Conservation (phyloP, 2,329 filamentous ascomycete genomes). For the Cytospora piceicola region DNA sequence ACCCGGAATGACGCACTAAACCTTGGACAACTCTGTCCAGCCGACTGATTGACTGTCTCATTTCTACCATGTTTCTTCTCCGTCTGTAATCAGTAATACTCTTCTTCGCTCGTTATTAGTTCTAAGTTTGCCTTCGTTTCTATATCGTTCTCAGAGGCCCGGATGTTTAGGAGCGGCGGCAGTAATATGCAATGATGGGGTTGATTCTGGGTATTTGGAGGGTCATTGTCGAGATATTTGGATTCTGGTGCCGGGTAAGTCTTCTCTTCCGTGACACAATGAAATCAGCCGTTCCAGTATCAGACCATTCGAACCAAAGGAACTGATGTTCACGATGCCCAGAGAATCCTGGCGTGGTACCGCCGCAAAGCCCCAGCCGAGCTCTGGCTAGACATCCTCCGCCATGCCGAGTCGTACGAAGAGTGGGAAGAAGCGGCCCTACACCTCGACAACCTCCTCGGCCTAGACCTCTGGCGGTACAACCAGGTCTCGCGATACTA, state of each 20-base stretch:
- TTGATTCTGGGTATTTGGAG: slow-evolving; percentile 55
- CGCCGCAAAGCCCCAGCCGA: slow-evolving; percentile 66
- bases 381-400: slow-evolving; percentile 67
- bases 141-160: not conserved
- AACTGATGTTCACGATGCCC: slow-evolving; percentile 9
- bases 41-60: not conserved
- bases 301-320: not conserved
- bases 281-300: not conserved
- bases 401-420: slow-evolving; percentile 72
- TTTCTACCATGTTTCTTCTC: not conserved
- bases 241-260: slow-evolving; percentile 66
- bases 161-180: slow-evolving; percentile 13
- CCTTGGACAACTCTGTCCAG: not conserved
- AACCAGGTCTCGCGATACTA: slow-evolving; percentile 81
- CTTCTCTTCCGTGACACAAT: slow-evolving; percentile 28
- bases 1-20: slow-evolving; percentile 1
- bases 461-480: slow-evolving; percentile 82
- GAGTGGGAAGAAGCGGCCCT: slow-evolving; percentile 87
- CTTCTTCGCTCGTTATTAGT: not conserved
- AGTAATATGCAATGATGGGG: slow-evolving; percentile 25
- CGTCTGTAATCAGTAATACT: not conserved
- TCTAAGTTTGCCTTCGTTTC: not conserved
- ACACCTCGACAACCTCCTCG: slow-evolving; percentile 79
- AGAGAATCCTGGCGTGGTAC: slow-evolving; percentile 74
- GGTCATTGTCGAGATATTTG: slow-evolving; percentile 63